Conservation (phyloP, 176 grass and related monocot genomes). For the Rhynchospora breviuscula region DNA sequence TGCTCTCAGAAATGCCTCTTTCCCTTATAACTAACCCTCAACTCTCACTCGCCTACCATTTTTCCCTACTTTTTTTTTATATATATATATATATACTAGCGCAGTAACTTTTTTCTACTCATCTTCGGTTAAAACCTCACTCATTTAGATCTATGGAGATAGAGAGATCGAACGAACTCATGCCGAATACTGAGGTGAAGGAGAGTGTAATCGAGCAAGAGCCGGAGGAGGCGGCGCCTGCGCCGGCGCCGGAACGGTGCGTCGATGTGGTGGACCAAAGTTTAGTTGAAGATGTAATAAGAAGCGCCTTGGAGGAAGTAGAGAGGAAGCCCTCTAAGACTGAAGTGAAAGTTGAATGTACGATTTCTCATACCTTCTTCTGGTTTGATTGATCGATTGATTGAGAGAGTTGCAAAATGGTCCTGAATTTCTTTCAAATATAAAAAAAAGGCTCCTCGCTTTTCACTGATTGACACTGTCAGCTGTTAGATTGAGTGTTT, state of each 20-base stretch:
- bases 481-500: too few relatives aligned
- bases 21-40: neutral
- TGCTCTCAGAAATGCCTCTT: neutral
- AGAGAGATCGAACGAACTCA: slow-evolving; percentile 28
- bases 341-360: slow-evolving; percentile 47
- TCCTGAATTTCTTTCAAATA: too few relatives aligned
- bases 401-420: too few relatives aligned
- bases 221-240: slow-evolving; percentile 29
- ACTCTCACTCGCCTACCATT: neutral
- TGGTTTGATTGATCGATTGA: neutral
- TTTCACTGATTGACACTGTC: too few relatives aligned
- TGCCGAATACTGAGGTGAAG: slow-evolving; percentile 56
- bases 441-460: too few relatives aligned
- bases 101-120: neutral
- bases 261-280: slow-evolving; percentile 29
- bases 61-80: neutral
- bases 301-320: slow-evolving; percentile 32
- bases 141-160: slow-evolving; percentile 3
- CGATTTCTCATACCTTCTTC: neutral
- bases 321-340: slow-evolving; percentile 27
- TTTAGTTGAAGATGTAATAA: slow-evolving; percentile 28
- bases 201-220: slow-evolving; percentile 33
- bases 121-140: neutral
- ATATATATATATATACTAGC: too few relatives aligned
- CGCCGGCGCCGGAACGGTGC: slow-evolving; percentile 21